A percentile compares a stretch with the other conserved stretches of the same genome.
Evolutionary conservation across 352 stramenopile species (phyloP).

Genomic region (Globisporangium orthogonon): DNA sequence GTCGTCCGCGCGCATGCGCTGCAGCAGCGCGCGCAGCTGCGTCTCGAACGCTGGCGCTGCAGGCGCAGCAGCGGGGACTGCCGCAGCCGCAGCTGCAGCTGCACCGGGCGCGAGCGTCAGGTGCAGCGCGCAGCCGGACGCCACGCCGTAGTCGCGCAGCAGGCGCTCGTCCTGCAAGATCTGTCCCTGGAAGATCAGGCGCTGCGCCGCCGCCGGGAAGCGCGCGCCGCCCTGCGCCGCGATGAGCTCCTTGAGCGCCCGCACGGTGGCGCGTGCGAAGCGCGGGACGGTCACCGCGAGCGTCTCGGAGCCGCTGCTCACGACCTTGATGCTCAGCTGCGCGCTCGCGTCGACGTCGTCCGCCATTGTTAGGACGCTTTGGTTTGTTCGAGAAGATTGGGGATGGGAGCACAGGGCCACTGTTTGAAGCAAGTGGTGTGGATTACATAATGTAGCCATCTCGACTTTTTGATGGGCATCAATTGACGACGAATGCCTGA

Average conservation of each 20-base stretch:
- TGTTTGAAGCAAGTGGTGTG: too few species aligned
- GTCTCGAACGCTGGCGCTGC: conserved; percentile 12
- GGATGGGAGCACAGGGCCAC: too few species aligned
- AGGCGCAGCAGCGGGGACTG: conserved; percentile 1
- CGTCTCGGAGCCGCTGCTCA: conserved; percentile 51
- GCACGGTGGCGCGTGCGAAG: conserved; percentile 41
- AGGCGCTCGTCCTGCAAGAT: conserved; percentile 72
- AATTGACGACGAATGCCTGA: too few species aligned
- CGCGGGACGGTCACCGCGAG: conserved; percentile 36
- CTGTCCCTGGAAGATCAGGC: conserved; percentile 84
- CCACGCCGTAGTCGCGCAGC: conserved; percentile 62
- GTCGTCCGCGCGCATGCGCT: conserved; percentile 45
- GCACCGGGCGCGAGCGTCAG: conserved; percentile 46
- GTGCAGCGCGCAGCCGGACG: conserved; percentile 57
- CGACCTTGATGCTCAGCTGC: conserved; percentile 66
- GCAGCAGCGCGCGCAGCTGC: conserved; percentile 39
- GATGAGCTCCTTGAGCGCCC: conserved; percentile 57
- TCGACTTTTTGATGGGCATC: too few species aligned
- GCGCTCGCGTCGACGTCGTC: conserved; percentile 7
- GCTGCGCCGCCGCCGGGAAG: conserved; percentile 64
- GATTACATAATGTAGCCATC: too few species aligned
- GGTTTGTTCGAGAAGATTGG: neutral
- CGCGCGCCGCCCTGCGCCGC: conserved; percentile 44
- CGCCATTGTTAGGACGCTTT: neutral
- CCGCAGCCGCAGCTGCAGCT: conserved; percentile 10